Percentiles rank a stretch among this genome's conserved stretches.
phyloP scores from a whole-genome alignment of 1,284 basidiomycete species.

The Cutaneotrichosporon cutaneum region DNA sequence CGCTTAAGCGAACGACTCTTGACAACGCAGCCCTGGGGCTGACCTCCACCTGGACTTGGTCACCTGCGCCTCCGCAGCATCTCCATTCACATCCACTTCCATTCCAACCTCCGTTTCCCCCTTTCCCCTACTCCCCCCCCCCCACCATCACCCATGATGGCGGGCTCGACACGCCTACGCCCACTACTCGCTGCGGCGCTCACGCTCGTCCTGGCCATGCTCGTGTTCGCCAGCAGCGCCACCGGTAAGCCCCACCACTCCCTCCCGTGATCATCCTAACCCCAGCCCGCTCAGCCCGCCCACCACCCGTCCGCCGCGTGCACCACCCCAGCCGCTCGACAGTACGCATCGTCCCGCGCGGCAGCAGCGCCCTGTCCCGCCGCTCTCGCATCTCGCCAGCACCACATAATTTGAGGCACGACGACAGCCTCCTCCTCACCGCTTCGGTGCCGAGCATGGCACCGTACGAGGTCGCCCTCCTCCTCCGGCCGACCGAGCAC shows the following conservation, averaged over 20 bases:
- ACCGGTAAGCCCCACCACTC: not conserved
- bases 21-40: not conserved
- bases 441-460: slow-evolving; percentile 36
- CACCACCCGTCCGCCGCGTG: slow-evolving; percentile 42
- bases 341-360: slow-evolving; percentile 61
- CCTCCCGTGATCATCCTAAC: not conserved
- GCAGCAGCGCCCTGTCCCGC: slow-evolving; percentile 14
- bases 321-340: slow-evolving; percentile 34
- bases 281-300: slow-evolving; percentile 42
- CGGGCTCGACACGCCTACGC: not conserved
- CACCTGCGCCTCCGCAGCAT: not conserved
- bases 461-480: slow-evolving; percentile 43
- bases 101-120: not conserved
- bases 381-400: slow-evolving; percentile 29
- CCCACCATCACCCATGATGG: not conserved
- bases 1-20: not conserved
- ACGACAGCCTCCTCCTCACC: slow-evolving; percentile 44
- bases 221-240: not conserved
- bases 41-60: not conserved
- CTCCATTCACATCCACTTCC: not conserved
- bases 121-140: not conserved
- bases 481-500: slow-evolving; percentile 70
- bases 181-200: not conserved
- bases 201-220: not conserved
- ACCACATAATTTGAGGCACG: slow-evolving; percentile 35